A percentile compares a stretch with the other conserved stretches of the same genome.
phyloP scores from a whole-genome alignment of 345 rosid species.

The Murraya koenigii region DNA sequence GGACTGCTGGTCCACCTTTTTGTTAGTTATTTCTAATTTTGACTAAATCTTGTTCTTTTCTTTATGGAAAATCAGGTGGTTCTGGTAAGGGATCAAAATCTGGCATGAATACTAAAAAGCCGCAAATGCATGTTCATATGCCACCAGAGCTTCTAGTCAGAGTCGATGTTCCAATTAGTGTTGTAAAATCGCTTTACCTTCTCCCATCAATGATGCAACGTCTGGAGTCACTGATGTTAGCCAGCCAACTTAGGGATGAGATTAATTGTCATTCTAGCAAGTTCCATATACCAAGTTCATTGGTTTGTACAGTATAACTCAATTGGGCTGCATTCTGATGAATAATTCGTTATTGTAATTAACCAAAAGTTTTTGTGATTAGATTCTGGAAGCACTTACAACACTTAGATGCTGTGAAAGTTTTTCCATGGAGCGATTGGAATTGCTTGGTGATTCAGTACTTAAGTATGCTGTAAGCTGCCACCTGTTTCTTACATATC shows the following conservation, averaged over 20 bases:
- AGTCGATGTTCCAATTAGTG: conserved; percentile 43
- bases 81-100: conserved; percentile 31
- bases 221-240: conserved; percentile 76
- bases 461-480: conserved; percentile 79
- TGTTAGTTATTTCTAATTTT: not conserved
- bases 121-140: conserved; percentile 50
- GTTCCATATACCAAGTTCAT: conserved; percentile 51
- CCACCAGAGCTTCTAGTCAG: conserved; percentile 84
- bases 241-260: conserved; percentile 89
- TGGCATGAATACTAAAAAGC: conserved; percentile 36
- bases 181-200: conserved; percentile 61
- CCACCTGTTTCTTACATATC: conserved; percentile 64
- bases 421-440: conserved; percentile 95
- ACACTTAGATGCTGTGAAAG: conserved; percentile 63
- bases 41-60: not conserved
- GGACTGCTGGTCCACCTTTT: too few relatives aligned
- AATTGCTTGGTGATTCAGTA: conserved; percentile 94
- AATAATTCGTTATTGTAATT: not conserved
- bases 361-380: conserved; percentile 14
- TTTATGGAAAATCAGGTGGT: conserved; percentile 30
- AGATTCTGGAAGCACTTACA: conserved; percentile 86
- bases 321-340: conserved; percentile 1
- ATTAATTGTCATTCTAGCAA: conserved; percentile 43
- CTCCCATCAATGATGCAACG: conserved; percentile 86
- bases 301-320: conserved; percentile 43